Percentiles rank a stretch among this genome's conserved stretches.
phyloP scores from a whole-genome alignment of 116 monocot species.

The Cymodocea nodosa region DNA sequence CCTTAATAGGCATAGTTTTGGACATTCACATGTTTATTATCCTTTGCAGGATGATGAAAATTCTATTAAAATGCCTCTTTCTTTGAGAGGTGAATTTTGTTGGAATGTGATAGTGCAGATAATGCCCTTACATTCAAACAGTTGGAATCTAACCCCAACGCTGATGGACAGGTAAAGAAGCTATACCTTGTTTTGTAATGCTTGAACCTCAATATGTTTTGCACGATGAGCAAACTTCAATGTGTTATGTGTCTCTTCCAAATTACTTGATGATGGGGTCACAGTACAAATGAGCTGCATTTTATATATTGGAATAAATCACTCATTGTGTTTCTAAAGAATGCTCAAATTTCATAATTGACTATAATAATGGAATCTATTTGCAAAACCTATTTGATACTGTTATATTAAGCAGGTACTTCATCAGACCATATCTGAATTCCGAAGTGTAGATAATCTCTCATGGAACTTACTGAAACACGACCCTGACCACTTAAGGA shows the following conservation, averaged over 20 bases:
- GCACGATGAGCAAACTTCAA: constrained; percentile 95
- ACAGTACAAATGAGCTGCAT: constrained; percentile 87
- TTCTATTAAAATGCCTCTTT: too few species aligned
- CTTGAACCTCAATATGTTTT: constrained; percentile 81
- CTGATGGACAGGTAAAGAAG: not conserved
- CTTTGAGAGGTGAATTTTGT: too few species aligned
- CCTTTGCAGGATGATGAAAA: not conserved
- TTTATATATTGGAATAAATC: not conserved
- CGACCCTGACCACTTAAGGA: constrained; percentile 94
- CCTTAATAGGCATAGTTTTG: not conserved
- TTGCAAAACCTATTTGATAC: not conserved
- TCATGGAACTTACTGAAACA: constrained; percentile 56
- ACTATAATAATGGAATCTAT: not conserved
- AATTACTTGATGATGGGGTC: constrained; percentile 88
- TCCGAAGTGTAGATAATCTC: not conserved
- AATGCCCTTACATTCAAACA: too few species aligned
- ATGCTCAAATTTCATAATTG: not conserved
- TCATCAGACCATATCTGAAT: too few species aligned
- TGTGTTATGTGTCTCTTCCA: constrained; percentile 94
- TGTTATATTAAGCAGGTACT: not conserved
- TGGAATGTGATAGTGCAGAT: too few species aligned
- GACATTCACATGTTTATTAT: not conserved
- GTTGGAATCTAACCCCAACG: too few species aligned
- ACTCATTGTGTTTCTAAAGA: not conserved
- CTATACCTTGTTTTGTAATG: constrained; percentile 81